Evolutionary conservation across 148 eudicot genomes (phyloP), one percentile per base, ranked within the genome.

Genomic region (Rhododendron griersonianum): DNA sequence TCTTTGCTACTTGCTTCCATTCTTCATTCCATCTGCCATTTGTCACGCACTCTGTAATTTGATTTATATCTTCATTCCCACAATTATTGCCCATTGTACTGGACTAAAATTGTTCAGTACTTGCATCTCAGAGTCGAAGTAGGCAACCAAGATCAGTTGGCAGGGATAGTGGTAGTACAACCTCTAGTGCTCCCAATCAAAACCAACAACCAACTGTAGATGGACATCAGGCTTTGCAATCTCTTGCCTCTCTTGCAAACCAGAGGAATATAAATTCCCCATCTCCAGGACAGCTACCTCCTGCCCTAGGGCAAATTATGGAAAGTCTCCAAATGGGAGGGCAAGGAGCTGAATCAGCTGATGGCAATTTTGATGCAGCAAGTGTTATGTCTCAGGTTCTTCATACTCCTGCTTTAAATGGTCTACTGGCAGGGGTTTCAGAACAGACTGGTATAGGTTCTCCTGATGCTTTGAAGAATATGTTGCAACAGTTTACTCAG

Each of bases 401-500:
- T 81, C 90, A 92, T 2, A 92, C 89, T 86, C 96, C 99, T 81
- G 95, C 98, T 85, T 85, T 96, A 47, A 85, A 89, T 88, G 96
- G 95, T 83, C 84, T 96, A 77, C 85, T 96, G 30, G 87, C 96
- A 81, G 98, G 98, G 84, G 93, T 97, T 81, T 95, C 98, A 86
- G 92, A 90, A 84, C 99, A 95, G 82, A 86, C 98, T 11, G 98
- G 99, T 47, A 88, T 93, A 84, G 99, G 96, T 74, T 95, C 99
- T 37, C 94, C 96, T 33, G 93, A 95, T 92, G 92, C 86, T 79
- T 87, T 97, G 87, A 92, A 96, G 87, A 94, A 92, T 79, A 95
- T 97, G 98, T 80, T 95, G 85, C 93, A 92, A 83, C 98, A 94
- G 81, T 87, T 97, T 57, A 94, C 96, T 50, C 98, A 93, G 88